These are phyloP conservation scores for Mycena pura DNA, from an alignment of 768 basidiomycete species.

Conservation along the genomic window DNA sequence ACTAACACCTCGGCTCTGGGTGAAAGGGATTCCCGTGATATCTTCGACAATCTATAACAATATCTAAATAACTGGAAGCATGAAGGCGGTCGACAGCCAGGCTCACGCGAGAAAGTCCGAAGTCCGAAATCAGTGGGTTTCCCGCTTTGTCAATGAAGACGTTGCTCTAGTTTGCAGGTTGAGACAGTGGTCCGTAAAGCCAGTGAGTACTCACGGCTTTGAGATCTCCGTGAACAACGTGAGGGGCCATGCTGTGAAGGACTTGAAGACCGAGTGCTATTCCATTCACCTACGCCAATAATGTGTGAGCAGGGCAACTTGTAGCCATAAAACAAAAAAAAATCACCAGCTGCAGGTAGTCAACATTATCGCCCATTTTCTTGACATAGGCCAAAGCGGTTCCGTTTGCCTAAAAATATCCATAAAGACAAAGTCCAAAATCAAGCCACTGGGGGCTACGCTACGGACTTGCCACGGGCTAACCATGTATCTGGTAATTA, in stretches of 20 bases:
- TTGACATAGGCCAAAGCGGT: slow-evolving; percentile 57
- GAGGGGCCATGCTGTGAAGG: slow-evolving; percentile 56
- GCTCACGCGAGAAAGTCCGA: slow-evolving; percentile 59
- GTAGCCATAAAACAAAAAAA: background rate
- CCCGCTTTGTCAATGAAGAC: slow-evolving; percentile 53
- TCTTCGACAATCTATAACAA: slow-evolving; percentile 57
- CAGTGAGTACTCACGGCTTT: slow-evolving; percentile 50
- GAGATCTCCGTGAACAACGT: slow-evolving; percentile 63
- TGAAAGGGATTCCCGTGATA: slow-evolving; percentile 62
- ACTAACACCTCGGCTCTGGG: slow-evolving; percentile 54
- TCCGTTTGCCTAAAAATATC: slow-evolving; percentile 47
- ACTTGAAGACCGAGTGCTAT: slow-evolving; percentile 55
- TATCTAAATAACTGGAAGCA: background rate
- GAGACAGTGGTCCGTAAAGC: background rate
- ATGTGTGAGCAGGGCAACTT: background rate
- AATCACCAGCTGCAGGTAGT: slow-evolving; percentile 51
- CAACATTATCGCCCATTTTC: slow-evolving; percentile 40
- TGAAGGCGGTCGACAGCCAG: background rate
- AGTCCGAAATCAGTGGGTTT: slow-evolving; percentile 60
- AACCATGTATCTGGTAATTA: no score
- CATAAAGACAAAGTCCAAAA: background rate
- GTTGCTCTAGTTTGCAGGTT: slow-evolving; percentile 48
- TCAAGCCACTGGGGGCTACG: background rate
- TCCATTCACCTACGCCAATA: slow-evolving; percentile 46
- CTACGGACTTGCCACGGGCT: slow-evolving; percentile 58